Base-by-base conservation (phyloP, 306 rosid species). In the Comarum palustre region DNA sequence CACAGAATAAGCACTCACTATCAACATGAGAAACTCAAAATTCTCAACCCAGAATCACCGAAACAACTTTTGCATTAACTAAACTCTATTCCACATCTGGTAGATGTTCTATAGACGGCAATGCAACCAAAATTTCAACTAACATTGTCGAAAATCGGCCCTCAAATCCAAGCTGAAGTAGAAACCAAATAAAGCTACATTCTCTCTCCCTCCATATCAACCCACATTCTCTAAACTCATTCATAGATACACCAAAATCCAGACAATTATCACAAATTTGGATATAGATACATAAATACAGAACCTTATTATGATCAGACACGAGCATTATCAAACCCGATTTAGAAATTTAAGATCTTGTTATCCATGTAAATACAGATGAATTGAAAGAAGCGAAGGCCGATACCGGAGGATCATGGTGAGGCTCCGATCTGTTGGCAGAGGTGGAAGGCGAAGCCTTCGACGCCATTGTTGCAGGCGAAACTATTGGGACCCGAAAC, bases 391-490 rank as follows among this genome's bases (percentile, higher is more conserved):
- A 41, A 27, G 16, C 32, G 10, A 59, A 74, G 54, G 67, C 42
- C 31, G 43, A 46, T 84, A 93, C 98, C 77, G 81, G 88, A 57
- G 80, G 66, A 36, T 77, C 89, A 47, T 75, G 46, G 50, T 11
- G 73, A 77, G 79, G 82, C 59, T 86, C 88, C 65, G 90, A 87
- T 88, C 89, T 79, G 38, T 66, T 62, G 69, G 87, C 85, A 4
- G 96, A 89, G 11, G 84, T 82, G 2, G 93, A 84, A 57, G 87
- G 86, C 72, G 79, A 81, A 64, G 84, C 84, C 83, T 80, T 87
- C 70, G 98, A 93, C 83, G 90, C 89, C 98, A 93, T 93, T 84
- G 96, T 72, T 72, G 76, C 36, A 1, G 84, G 77, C 88, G 80
- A 78, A 68, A 86, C 72, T 64, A 24, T 47, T 54, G 27, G 63